A percentile compares a stretch with the other conserved stretches of the same genome.
These are phyloP conservation scores for Pisolithus marmoratus DNA, from an alignment of 768 basidiomycete species.

Conservation along the genomic window DNA sequence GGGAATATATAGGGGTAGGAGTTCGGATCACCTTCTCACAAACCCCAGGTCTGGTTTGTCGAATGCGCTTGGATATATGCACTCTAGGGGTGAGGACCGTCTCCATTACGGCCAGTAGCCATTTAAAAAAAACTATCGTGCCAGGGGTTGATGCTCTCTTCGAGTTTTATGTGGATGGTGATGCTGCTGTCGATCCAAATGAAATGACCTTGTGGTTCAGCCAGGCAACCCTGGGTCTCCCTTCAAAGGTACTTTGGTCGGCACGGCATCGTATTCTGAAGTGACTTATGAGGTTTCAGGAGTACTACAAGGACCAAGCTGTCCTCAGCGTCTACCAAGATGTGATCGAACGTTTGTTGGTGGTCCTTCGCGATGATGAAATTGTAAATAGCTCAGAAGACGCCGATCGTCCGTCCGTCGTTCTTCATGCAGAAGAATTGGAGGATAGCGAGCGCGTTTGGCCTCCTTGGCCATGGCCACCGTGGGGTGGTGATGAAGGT, in stretches of 20 bases:
- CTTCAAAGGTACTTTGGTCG: conserved; percentile 59
- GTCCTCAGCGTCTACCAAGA: conserved; percentile 65
- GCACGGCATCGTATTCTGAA: neutral
- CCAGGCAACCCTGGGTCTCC: conserved; percentile 76
- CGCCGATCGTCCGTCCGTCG: conserved; percentile 16
- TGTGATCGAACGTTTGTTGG: conserved; percentile 63
- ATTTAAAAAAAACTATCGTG: neutral
- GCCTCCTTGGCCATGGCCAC: conserved; percentile 86
- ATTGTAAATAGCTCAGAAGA: conserved; percentile 7
- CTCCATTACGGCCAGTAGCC: neutral
- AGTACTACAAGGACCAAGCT: conserved; percentile 80
- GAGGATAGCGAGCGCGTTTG: conserved; percentile 39
- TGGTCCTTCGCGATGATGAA: conserved; percentile 46
- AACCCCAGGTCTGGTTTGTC: conserved; percentile 58
- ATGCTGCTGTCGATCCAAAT: conserved; percentile 81
- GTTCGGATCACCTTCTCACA: conserved; percentile 31
- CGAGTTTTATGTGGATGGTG: conserved; percentile 81
- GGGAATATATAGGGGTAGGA: conserved; percentile 52
- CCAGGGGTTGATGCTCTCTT: conserved; percentile 76
- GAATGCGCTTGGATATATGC: conserved; percentile 76
- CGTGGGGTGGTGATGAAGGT: conserved; percentile 69
- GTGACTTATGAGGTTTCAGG: conserved; percentile 36
- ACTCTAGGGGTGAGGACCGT: conserved; percentile 64
- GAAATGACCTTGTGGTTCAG: conserved; percentile 81
- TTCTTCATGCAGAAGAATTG: conserved; percentile 33